Evolutionary conservation across 495 filamentous ascomycete genomes (phyloP).

Genomic region (Arthonia radiata): DNA sequence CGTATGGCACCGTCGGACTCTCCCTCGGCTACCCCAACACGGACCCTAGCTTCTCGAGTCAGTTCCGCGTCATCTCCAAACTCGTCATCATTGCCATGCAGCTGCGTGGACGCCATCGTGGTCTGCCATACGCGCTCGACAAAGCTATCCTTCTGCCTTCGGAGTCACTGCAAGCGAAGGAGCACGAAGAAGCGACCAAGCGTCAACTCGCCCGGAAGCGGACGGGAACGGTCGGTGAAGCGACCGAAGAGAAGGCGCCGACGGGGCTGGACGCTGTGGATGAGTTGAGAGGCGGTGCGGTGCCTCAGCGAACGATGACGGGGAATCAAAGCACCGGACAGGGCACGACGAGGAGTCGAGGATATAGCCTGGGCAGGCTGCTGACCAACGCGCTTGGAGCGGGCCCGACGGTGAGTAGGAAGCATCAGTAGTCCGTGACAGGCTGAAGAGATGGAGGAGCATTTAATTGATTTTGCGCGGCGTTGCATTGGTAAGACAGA

Average conservation of each 20-base stretch:
- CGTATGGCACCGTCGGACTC: conserved; percentile 87
- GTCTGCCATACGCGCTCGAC: conserved; percentile 76
- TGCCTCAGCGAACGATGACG: not conserved
- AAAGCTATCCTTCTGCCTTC: conserved; percentile 67
- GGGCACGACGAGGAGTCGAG: not conserved
- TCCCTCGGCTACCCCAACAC: conserved; percentile 52
- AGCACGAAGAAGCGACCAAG: conserved; percentile 31
- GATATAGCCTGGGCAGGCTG: conserved; percentile 1
- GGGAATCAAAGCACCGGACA: conserved; percentile 1
- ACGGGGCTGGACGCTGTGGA: not conserved
- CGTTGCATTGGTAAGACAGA: too few relatives aligned
- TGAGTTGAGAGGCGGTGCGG: not conserved
- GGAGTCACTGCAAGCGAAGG: conserved; percentile 46
- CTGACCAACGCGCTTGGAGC: conserved; percentile 3
- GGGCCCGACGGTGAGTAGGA: conserved; percentile 4
- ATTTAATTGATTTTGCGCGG: too few relatives aligned
- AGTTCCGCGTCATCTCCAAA: conserved; percentile 64
- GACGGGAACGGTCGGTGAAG: too few relatives aligned
- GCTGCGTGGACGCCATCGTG: conserved; percentile 75
- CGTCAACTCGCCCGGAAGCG: too few relatives aligned
- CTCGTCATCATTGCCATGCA: conserved; percentile 86
- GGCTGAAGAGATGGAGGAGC: too few relatives aligned
- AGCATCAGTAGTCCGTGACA: too few relatives aligned
- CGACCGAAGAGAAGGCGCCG: not conserved
- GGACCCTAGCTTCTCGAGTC: conserved; percentile 53